These are phyloP conservation scores for Rhynchosporium agropyri DNA, from an alignment of 2,329 filamentous ascomycete species.

Conservation along the genomic window DNA sequence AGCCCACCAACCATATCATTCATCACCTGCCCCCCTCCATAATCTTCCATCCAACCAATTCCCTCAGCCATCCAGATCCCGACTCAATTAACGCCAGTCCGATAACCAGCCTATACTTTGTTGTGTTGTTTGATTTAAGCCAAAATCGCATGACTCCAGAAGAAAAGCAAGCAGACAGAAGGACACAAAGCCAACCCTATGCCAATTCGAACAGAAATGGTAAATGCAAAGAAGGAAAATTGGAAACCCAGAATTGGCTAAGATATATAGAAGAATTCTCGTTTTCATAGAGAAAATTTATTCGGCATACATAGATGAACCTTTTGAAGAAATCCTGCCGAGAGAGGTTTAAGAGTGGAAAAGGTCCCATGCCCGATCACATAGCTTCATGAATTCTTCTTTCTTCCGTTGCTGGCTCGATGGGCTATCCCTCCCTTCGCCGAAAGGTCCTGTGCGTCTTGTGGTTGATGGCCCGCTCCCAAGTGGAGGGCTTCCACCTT, in stretches of 20 bases:
- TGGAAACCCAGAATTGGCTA: not conserved
- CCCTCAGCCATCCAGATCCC: constrained; percentile 8
- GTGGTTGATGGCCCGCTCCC: constrained; percentile 69
- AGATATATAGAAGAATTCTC: not conserved
- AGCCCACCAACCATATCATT: constrained; percentile 11
- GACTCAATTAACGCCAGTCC: constrained; percentile 33
- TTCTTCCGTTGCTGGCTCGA: constrained; percentile 85
- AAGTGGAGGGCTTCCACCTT: constrained; percentile 83
- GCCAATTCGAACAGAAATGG: no score
- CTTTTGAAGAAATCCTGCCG: constrained; percentile 11
- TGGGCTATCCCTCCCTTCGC: constrained; percentile 78
- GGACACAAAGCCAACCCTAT: not conserved
- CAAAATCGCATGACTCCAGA: constrained; percentile 13
- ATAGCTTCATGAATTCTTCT: constrained; percentile 86
- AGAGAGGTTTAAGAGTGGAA: constrained; percentile 75
- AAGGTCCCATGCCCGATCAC: constrained; percentile 90
- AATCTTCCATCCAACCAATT: constrained; percentile 1
- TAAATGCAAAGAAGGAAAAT: not conserved
- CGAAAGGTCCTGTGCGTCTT: constrained; percentile 68
- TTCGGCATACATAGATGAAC: constrained; percentile 23
- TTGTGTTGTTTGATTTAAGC: constrained; percentile 8
- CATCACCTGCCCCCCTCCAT: not conserved
- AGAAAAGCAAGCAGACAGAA: constrained; percentile 4
- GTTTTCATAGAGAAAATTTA: constrained; percentile 1
- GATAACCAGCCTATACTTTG: constrained; percentile 24